Evolutionary conservation across 2,329 filamentous ascomycete species (phyloP).

Genomic region (Neonectria ditissima): DNA sequence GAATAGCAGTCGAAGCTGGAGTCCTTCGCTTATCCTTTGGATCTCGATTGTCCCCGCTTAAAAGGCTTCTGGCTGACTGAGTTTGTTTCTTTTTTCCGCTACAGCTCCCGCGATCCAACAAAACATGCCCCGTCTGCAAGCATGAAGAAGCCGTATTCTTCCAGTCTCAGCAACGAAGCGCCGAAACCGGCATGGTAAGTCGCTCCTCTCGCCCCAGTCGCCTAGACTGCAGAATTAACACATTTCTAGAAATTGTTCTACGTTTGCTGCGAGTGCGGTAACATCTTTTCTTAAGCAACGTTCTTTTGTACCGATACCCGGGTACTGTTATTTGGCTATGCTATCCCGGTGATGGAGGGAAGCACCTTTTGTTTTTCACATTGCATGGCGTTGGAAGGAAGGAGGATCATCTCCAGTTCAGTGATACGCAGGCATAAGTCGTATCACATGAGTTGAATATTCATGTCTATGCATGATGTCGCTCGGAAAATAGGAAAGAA

Average conservation of each 20-base stretch:
- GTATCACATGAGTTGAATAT: slow-evolving; percentile 21
- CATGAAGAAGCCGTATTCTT: slow-evolving; percentile 97
- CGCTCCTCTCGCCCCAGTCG: slow-evolving; percentile 3
- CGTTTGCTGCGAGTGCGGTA: slow-evolving; percentile 93
- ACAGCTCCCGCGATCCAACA: slow-evolving; percentile 91
- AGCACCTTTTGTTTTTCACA: slow-evolving; percentile 35
- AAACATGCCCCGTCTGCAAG: slow-evolving; percentile 85
- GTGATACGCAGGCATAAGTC: slow-evolving; percentile 20
- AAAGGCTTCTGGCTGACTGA: slow-evolving; percentile 57
- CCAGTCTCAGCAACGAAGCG: slow-evolving; percentile 96
- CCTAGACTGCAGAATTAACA: slow-evolving; percentile 13
- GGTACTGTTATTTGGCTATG: slow-evolving; percentile 19
- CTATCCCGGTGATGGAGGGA: neutral
- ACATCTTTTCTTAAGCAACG: slow-evolving; percentile 75
- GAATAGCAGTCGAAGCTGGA: slow-evolving; percentile 42
- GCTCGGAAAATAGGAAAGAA: neutral
- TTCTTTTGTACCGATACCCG: slow-evolving; percentile 43
- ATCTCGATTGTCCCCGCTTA: slow-evolving; percentile 45
- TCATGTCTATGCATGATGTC: slow-evolving; percentile 15
- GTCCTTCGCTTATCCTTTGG: slow-evolving; percentile 43
- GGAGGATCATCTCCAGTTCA: slow-evolving; percentile 26
- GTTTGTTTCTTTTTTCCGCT: slow-evolving; percentile 51
- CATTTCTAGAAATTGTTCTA: slow-evolving; percentile 83
- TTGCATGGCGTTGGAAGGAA: slow-evolving; percentile 40
- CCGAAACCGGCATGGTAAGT: slow-evolving; percentile 97